phyloP scores from a whole-genome alignment of 2,329 filamentous ascomycete genomes.

The Alternaria incomplexa region DNA sequence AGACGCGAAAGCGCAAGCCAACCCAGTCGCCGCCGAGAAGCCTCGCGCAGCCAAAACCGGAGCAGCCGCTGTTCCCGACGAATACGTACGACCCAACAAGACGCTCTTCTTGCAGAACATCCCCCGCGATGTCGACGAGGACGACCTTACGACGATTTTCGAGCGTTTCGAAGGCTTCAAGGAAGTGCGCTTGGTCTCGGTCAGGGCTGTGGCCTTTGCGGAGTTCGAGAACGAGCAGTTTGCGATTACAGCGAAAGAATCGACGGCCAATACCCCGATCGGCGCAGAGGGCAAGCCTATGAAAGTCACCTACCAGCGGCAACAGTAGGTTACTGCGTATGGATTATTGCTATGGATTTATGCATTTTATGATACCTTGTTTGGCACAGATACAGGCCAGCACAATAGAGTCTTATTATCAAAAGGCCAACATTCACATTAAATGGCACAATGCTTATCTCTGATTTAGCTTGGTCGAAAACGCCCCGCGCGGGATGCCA shows the following conservation, averaged over 20 bases:
- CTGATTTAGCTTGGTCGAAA: background rate
- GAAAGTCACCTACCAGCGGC: slow-evolving; percentile 95
- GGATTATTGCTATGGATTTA: slow-evolving; percentile 28
- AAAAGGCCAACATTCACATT: slow-evolving; percentile 10
- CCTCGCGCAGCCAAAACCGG: slow-evolving; percentile 72
- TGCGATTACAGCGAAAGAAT: slow-evolving; percentile 93
- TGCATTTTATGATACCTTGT: slow-evolving; percentile 29
- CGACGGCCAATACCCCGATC: slow-evolving; percentile 82
- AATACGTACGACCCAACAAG: slow-evolving; percentile 97
- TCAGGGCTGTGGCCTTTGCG: slow-evolving; percentile 90
- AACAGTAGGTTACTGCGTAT: slow-evolving; percentile 58
- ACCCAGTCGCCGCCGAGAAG: slow-evolving; percentile 60
- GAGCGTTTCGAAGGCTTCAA: slow-evolving; percentile 90
- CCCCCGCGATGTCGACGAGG: slow-evolving; percentile 83
- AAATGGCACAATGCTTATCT: slow-evolving; percentile 16
- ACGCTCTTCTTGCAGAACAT: slow-evolving; percentile 93
- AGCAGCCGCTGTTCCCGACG: slow-evolving; percentile 84
- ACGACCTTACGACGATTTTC: slow-evolving; percentile 80
- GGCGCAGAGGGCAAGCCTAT: slow-evolving; percentile 77
- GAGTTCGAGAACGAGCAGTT: slow-evolving; percentile 92
- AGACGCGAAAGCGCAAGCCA: slow-evolving; percentile 77
- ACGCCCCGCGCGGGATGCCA: background rate
- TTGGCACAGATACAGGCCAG: slow-evolving; percentile 12
- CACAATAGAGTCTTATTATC: slow-evolving; percentile 15
- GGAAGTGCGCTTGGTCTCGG: slow-evolving; percentile 88